Evolutionary conservation across 164 flowering plant genomes (phyloP).

Genomic region (Protea cynaroides): DNA sequence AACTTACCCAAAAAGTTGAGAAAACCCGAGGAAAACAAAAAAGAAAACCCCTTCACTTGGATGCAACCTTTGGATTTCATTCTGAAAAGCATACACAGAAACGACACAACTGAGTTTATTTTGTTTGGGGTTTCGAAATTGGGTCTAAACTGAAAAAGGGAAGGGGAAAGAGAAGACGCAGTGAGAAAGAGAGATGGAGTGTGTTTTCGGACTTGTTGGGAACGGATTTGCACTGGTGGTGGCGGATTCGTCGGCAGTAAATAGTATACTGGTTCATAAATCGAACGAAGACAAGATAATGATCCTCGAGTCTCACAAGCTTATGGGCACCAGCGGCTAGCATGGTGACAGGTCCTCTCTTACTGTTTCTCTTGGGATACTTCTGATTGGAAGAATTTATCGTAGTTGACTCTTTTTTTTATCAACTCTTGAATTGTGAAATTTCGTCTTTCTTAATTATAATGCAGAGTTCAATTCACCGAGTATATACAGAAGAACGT

Average conservation of each 20-base stretch:
- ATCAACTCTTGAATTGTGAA: no score
- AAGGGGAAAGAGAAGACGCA: constrained; percentile 1
- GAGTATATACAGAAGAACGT: constrained; percentile 75
- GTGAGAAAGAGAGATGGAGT: constrained; percentile 52
- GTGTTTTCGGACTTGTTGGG: constrained; percentile 92
- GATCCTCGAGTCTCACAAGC: constrained; percentile 91
- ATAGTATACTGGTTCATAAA: constrained; percentile 92
- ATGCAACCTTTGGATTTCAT: no score
- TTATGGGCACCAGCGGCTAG: constrained; percentile 94
- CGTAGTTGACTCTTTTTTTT: not conserved
- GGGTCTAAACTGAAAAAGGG: no score
- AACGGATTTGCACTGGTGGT: constrained; percentile 74
- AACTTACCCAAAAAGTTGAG: no score
- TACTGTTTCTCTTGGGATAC: constrained; percentile 9
- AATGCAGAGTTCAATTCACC: constrained; percentile 58
- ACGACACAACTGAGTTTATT: no score
- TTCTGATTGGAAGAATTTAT: not conserved
- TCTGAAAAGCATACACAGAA: no score
- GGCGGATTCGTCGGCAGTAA: constrained; percentile 88
- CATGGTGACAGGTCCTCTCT: constrained; percentile 69
- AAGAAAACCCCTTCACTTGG: no score
- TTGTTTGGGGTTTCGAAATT: no score
- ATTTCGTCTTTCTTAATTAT: not conserved
- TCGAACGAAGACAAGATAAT: constrained; percentile 93
- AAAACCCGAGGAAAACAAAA: no score